phyloP scores from a whole-genome alignment of 208 protist species.

The Crithidia sp. region DNA sequence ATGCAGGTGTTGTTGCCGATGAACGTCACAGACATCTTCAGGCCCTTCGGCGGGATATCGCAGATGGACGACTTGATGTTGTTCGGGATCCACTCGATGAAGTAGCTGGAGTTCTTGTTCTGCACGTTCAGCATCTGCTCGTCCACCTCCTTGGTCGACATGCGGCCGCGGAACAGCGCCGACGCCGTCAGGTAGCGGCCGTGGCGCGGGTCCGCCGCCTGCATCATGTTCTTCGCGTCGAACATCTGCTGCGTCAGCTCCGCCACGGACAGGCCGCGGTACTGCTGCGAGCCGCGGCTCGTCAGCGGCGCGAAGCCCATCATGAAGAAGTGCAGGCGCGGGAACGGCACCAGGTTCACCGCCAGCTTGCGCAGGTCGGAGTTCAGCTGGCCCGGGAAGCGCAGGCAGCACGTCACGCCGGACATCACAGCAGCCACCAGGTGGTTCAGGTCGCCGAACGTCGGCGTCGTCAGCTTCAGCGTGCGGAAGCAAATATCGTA shows the following conservation, averaged over 20 bases:
- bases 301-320: conserved; percentile 97
- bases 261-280: conserved; percentile 68
- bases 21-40: too few species aligned
- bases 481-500: conserved; percentile 99
- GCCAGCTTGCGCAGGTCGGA: conserved; percentile 96
- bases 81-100: too few species aligned
- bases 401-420: conserved; percentile 96
- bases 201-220: conserved; percentile 57
- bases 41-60: too few species aligned
- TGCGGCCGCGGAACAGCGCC: conserved; percentile 92
- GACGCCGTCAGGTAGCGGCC: conserved; percentile 78
- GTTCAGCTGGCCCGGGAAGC: conserved; percentile 98
- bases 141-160: conserved; percentile 90
- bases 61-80: too few species aligned
- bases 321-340: conserved; percentile 99
- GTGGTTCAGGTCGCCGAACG: conserved; percentile 97
- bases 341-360: conserved; percentile 99
- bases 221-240: conserved; percentile 99
- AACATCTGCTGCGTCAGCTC: conserved; percentile 97
- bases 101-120: too few species aligned
- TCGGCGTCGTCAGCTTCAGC: conserved; percentile 97
- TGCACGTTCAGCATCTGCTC: too few species aligned
- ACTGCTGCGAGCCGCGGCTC: conserved; percentile 81
- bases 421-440: conserved; percentile 95
- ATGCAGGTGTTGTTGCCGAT: too few species aligned